phyloP scores from a whole-genome alignment of 2,329 filamentous ascomycete genomes.

The Pseudogymnoascus sp. region DNA sequence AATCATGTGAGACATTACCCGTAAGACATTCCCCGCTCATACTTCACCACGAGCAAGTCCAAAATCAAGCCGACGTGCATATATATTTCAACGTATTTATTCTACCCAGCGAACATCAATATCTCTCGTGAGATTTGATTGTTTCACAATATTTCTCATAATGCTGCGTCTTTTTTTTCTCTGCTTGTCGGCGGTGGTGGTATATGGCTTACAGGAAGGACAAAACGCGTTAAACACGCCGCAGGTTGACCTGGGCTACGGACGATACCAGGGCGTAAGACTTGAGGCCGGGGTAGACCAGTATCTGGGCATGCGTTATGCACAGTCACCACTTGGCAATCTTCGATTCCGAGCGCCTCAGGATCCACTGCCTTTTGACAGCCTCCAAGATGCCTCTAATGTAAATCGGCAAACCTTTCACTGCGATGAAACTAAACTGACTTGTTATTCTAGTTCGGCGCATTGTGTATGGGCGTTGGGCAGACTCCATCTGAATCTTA shows the following conservation, averaged over 20 bases:
- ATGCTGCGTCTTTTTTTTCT: slow-evolving; percentile 52
- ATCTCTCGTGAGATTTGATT: background rate
- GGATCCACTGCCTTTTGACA: background rate
- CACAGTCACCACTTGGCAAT: background rate
- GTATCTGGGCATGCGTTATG: slow-evolving; percentile 3
- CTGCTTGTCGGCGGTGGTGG: background rate
- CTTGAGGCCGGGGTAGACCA: background rate
- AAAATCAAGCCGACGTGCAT: background rate
- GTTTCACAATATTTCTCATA: slow-evolving; percentile 66
- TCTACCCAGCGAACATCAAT: background rate
- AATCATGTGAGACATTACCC: background rate
- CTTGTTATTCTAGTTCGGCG: slow-evolving; percentile 32
- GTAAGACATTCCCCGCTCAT: background rate
- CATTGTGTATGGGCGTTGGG: slow-evolving; percentile 36
- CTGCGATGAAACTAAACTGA: background rate
- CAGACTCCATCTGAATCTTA: slow-evolving; percentile 23
- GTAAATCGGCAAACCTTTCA: background rate
- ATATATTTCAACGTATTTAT: too few relatives aligned
- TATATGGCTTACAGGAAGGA: background rate
- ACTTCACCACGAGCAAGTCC: background rate
- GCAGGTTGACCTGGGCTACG: background rate
- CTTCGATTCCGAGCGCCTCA: background rate
- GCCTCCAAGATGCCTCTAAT: background rate
- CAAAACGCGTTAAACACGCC: background rate
- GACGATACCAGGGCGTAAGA: background rate